Conservation (phyloP, 2,329 filamentous ascomycete species). For the Pseudogymnoascus sp. region DNA sequence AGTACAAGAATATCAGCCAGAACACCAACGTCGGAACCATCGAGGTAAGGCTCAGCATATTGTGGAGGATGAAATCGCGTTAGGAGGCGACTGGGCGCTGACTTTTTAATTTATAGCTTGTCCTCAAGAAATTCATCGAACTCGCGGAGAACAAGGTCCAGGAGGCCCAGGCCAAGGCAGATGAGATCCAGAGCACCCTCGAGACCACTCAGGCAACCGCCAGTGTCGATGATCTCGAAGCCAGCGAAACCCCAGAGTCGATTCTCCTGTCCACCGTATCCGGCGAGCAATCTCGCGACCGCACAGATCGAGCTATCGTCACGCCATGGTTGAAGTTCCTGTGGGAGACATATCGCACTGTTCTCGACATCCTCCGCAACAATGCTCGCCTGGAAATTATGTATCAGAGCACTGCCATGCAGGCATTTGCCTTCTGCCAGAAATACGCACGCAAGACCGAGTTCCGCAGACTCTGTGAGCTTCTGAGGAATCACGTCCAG, state of each 20-base stretch:
- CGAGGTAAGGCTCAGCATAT: constrained; percentile 51
- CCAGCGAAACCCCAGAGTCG: constrained; percentile 94
- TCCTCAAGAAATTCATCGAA: constrained; percentile 97
- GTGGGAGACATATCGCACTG: constrained; percentile 98
- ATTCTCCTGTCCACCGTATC: constrained; percentile 97
- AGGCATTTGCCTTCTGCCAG: constrained; percentile 97
- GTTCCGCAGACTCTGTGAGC: constrained; percentile 95
- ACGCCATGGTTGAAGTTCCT: constrained; percentile 99
- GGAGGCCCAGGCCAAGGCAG: constrained; percentile 89
- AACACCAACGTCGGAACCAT: constrained; percentile 98
- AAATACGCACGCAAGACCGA: constrained; percentile 99
- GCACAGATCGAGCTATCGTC: constrained; percentile 94
- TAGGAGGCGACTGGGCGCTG: constrained; percentile 10
- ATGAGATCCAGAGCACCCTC: constrained; percentile 82
- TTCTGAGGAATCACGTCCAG: constrained; percentile 96
- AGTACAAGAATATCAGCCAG: constrained; percentile 99
- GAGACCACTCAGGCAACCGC: constrained; percentile 63
- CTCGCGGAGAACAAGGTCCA: constrained; percentile 94
- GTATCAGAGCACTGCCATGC: constrained; percentile 96
- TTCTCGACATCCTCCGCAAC: constrained; percentile 97
- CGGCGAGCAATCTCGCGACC: constrained; percentile 92
- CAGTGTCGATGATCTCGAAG: constrained; percentile 90
- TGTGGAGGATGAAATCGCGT: neutral
- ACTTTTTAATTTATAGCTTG: constrained; percentile 46
- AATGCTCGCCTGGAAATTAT: constrained; percentile 95